phyloP scores from a whole-genome alignment of 495 filamentous ascomycete species.

The Podospora anserina region DNA sequence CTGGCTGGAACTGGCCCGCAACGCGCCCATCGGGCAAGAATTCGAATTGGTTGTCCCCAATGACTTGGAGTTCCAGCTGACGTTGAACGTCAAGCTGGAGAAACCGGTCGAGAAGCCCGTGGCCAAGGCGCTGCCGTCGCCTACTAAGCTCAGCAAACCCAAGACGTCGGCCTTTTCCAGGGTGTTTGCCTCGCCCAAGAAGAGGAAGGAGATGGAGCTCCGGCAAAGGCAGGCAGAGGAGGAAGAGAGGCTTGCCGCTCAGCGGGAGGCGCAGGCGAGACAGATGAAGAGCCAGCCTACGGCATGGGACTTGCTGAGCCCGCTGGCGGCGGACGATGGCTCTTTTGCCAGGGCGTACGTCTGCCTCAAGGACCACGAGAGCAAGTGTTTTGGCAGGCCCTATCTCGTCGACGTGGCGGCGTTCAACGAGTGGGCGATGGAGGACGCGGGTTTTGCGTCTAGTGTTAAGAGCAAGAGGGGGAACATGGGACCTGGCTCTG shows the following conservation, averaged over 20 bases:
- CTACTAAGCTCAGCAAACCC: slow-evolving; percentile 56
- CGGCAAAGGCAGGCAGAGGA: slow-evolving; percentile 75
- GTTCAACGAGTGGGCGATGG: slow-evolving; percentile 97
- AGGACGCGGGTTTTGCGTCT: slow-evolving; percentile 62
- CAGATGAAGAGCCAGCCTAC: slow-evolving; percentile 54
- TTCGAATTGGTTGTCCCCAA: slow-evolving; percentile 97
- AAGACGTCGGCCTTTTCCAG: slow-evolving; percentile 85
- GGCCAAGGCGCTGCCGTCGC: slow-evolving; percentile 44
- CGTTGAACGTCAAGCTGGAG: slow-evolving; percentile 90
- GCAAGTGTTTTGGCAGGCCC: slow-evolving; percentile 77
- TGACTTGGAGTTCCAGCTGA: slow-evolving; percentile 95
- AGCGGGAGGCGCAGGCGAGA: slow-evolving; percentile 63
- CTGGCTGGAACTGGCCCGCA: slow-evolving; percentile 89
- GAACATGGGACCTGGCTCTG: slow-evolving; percentile 49
- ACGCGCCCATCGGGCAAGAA: slow-evolving; percentile 94
- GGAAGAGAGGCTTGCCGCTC: slow-evolving; percentile 60
- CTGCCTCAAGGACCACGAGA: slow-evolving; percentile 86
- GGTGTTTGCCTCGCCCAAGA: slow-evolving; percentile 90
- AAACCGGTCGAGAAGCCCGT: slow-evolving; percentile 58
- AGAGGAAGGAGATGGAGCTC: slow-evolving; percentile 87
- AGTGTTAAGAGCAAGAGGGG: slow-evolving; percentile 89
- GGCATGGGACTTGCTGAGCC: slow-evolving; percentile 83
- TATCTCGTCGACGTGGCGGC: slow-evolving; percentile 83
- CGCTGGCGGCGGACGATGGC: slow-evolving; percentile 82
- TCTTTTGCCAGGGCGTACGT: slow-evolving; percentile 92